Base-by-base conservation (phyloP, 2,329 filamentous ascomycete species). In the Ramularia endophylla region DNA sequence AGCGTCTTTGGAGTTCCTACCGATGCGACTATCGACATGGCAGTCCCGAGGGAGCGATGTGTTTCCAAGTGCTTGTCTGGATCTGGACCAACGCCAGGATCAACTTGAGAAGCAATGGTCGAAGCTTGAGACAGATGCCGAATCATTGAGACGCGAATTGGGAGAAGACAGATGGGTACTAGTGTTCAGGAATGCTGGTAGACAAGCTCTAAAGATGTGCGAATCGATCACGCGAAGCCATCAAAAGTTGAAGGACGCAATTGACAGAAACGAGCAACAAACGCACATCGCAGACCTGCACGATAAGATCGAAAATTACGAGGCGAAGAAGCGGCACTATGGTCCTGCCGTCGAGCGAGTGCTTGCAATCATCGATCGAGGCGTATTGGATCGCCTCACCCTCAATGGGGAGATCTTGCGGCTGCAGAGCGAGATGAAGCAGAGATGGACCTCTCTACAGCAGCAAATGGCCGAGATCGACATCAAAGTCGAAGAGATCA, bases 151-250 rank as follows among this genome's bases (percentile, higher is more conserved):
- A 49, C 85, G 88, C 60, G 92, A 98, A 62, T 72, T 98, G 3
- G 88, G 88, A 19, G 92, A 98, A 62, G 92, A 98, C 59, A 82
- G 88, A 42, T 98, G 92, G 92, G 82, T 98, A 31, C 75, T 94
- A 39, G 89, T 97, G 27, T 98, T 98, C 69, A 80, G 90, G 42
- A 90, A 92, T 51, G 92, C 92, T 12, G 89, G 88, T 11, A 77
- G 84, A 43, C 88, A 95, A 65, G 90, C 92, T 4, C 80, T 92
- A 53, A 95, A 95, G 69, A 95, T 98, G 88, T 90, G 87, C 60
- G 87, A 95, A 53, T 95, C 89, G 3, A 87, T 97, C 16, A 86
- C 94, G 59, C 78, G 90, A 50, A 95, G 88, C 60, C 79, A 94
- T 44, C 66, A 72, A 34, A 94, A 94, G 65, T 73, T 98, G 27